These are phyloP conservation scores for Conringia planisiliqua DNA, from an alignment of 345 rosid species.

Conservation along the genomic window DNA sequence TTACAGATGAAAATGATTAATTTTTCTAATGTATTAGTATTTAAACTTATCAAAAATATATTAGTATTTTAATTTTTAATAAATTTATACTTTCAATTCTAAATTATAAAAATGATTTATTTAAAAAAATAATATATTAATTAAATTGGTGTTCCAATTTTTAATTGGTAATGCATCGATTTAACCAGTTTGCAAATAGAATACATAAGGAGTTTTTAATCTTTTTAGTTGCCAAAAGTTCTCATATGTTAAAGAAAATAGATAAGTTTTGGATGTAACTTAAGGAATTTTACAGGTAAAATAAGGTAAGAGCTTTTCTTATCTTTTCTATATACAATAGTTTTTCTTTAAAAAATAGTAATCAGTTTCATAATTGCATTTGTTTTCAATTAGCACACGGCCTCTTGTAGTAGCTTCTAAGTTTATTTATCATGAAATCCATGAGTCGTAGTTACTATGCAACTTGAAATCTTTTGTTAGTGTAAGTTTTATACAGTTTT, in stretches of 20 bases:
- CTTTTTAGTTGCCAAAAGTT: background rate
- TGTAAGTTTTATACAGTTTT: background rate
- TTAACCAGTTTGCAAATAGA: background rate
- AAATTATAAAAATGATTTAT: background rate
- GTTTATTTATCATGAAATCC: conserved; percentile 9
- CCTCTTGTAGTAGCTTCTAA: conserved; percentile 27
- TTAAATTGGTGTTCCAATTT: no score
- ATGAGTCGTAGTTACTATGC: background rate
- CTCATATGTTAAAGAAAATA: background rate
- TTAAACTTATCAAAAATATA: background rate
- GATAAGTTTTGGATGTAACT: background rate
- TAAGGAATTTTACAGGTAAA: background rate
- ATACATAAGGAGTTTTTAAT: background rate
- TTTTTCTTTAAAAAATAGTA: background rate
- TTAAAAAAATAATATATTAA: background rate
- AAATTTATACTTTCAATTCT: background rate
- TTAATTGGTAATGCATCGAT: background rate
- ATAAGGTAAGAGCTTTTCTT: background rate
- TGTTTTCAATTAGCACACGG: background rate
- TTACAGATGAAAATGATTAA: background rate
- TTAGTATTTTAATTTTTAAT: background rate
- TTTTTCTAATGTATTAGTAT: background rate
- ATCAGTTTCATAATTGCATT: conserved; percentile 13
- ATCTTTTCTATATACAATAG: no score
- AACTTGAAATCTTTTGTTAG: conserved; percentile 12